A percentile compares a stretch with the other conserved stretches of the same genome.
These are phyloP conservation scores for Sclerospora graminicola DNA, from an alignment of 352 stramenopile genomes.

Conservation along the genomic window DNA sequence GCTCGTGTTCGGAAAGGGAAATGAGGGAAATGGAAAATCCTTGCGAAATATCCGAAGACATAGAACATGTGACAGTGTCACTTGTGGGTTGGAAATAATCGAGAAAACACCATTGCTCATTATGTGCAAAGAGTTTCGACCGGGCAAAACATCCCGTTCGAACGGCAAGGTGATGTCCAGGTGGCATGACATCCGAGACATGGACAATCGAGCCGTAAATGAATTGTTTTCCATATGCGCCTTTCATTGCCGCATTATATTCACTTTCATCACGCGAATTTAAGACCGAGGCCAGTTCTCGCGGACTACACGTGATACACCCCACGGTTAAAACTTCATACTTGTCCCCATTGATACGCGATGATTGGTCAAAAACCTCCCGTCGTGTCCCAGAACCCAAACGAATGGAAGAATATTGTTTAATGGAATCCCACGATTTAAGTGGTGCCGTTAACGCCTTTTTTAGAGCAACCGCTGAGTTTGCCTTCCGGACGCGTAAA, in stretches of 20 bases:
- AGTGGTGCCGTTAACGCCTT: constrained; percentile 12
- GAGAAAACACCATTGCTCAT: constrained; percentile 44
- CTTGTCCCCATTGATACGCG: constrained; percentile 1
- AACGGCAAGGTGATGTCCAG: constrained; percentile 23
- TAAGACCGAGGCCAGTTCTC: constrained; percentile 20
- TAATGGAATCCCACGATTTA: constrained; percentile 11
- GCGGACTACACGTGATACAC: constrained; percentile 18
- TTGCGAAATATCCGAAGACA: constrained; percentile 1
- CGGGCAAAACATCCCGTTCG: constrained; percentile 32
- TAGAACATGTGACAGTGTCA: background rate
- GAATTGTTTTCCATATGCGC: constrained; percentile 23
- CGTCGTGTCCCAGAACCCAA: constrained; percentile 5
- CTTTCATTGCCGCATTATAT: constrained; percentile 32
- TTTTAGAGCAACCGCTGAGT: constrained; percentile 8
- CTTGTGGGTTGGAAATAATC: constrained; percentile 26
- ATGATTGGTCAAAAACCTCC: constrained; percentile 13
- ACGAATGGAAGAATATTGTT: constrained; percentile 6
- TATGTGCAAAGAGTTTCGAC: constrained; percentile 21
- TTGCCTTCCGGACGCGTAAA: constrained; percentile 6
- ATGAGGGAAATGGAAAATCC: constrained; percentile 24
- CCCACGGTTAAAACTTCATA: constrained; percentile 22
- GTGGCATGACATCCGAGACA: constrained; percentile 3
- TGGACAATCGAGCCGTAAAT: constrained; percentile 47
- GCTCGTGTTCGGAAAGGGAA: constrained; percentile 20
- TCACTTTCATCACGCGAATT: constrained; percentile 15